phyloP scores from a whole-genome alignment of 441 rosid genomes.

The California macrophylla region DNA sequence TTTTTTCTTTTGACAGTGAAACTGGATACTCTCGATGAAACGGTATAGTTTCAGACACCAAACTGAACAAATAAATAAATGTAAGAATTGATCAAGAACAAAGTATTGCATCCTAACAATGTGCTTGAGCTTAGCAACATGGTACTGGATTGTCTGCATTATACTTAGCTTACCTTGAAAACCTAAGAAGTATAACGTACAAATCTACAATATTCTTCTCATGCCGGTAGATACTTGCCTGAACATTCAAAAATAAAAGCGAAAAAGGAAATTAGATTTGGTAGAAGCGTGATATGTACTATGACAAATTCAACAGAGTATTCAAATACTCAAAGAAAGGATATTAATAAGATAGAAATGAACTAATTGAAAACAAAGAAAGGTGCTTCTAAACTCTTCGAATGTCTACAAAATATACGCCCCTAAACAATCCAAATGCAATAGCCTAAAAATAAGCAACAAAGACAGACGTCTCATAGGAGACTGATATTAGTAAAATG shows the following conservation, averaged over 20 bases:
- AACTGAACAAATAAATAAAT: slow-evolving; percentile 27
- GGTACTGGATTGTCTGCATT: neutral
- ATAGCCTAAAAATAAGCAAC: neutral
- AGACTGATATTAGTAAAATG: too few relatives aligned
- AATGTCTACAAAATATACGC: neutral
- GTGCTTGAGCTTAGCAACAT: neutral
- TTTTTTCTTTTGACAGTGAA: slow-evolving; percentile 44
- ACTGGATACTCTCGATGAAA: slow-evolving; percentile 69
- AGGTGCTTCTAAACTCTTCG: neutral
- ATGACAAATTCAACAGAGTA: neutral
- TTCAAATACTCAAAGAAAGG: neutral
- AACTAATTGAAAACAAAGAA: neutral
- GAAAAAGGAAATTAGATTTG: neutral
- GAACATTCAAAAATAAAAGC: slow-evolving; percentile 12
- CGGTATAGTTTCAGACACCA: slow-evolving; percentile 88
- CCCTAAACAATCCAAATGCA: neutral
- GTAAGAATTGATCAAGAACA: slow-evolving; percentile 11
- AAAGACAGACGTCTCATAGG: too few relatives aligned
- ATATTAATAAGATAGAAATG: neutral
- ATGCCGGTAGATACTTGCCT: slow-evolving; percentile 70
- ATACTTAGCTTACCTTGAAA: slow-evolving; percentile 53
- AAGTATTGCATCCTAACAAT: slow-evolving; percentile 11
- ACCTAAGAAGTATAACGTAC: slow-evolving; percentile 83
- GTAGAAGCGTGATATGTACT: neutral
- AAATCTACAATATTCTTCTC: slow-evolving; percentile 84